A percentile compares a stretch with the other conserved stretches of the same genome.
Evolutionary conservation across 23 red algal genomes (phyloP).

Genomic region (Gracilaria domingensis): DNA sequence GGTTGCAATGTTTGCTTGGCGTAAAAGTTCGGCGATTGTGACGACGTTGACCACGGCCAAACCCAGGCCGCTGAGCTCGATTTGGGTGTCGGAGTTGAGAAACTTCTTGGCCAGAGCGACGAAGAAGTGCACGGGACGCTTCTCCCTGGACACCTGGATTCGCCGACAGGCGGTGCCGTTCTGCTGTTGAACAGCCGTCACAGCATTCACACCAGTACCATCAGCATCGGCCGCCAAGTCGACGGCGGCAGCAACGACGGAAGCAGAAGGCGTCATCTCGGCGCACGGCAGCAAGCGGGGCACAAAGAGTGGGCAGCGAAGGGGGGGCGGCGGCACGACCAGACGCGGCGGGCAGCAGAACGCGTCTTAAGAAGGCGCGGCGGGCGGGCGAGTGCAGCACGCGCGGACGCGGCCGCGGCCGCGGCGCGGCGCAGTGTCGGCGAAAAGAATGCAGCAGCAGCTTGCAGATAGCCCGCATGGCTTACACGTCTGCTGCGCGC

Average conservation of each 20-base stretch:
- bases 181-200: neutral
- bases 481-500: neutral
- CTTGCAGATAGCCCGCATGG: neutral
- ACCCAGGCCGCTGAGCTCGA: slow-evolving; percentile 85
- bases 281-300: too few relatives aligned
- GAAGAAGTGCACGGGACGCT: slow-evolving; percentile 80
- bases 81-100: slow-evolving; percentile 55
- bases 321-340: too few relatives aligned
- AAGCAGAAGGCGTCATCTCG: neutral
- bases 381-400: too few relatives aligned
- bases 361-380: neutral
- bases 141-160: slow-evolving; percentile 84
- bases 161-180: slow-evolving; percentile 34
- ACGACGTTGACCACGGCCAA: slow-evolving; percentile 81
- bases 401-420: neutral
- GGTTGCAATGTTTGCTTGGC: slow-evolving; percentile 40
- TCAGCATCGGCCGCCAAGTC: neutral
- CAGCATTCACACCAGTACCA: neutral
- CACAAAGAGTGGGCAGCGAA: neutral
- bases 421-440: neutral
- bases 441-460: neutral
- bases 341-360: neutral
- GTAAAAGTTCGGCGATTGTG: slow-evolving; percentile 78
- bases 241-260: neutral
- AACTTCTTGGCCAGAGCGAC: slow-evolving; percentile 81